These are phyloP conservation scores for Cavenderia fasciculata DNA, from an alignment of 78 protist genomes.

Conservation along the genomic window DNA sequence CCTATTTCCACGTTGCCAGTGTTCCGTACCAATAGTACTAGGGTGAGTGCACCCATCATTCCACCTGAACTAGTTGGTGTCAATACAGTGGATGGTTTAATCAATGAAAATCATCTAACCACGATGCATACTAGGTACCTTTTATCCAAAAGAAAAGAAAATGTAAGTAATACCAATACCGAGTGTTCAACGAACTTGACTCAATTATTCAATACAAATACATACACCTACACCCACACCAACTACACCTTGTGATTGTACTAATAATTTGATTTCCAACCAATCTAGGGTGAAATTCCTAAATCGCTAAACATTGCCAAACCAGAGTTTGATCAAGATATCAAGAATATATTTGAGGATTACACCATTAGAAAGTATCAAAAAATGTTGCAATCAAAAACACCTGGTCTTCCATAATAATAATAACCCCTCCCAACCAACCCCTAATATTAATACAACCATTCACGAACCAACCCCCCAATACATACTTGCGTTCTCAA, in stretches of 20 bases:
- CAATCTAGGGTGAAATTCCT: neutral
- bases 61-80: conserved; percentile 36
- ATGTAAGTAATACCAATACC: neutral
- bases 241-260: too few relatives aligned
- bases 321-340: neutral
- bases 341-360: neutral
- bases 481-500: too few relatives aligned
- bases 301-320: conserved; percentile 5
- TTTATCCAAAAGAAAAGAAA: neutral
- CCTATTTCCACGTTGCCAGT: conserved; percentile 19
- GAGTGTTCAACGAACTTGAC: too few relatives aligned
- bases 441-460: too few relatives aligned
- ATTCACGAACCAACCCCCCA: too few relatives aligned
- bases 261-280: neutral
- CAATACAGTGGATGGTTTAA: conserved; percentile 1
- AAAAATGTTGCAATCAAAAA: neutral
- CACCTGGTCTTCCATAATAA: conserved; percentile 7
- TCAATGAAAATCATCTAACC: neutral
- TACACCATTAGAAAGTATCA: neutral
- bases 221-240: too few relatives aligned
- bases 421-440: too few relatives aligned
- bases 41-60: neutral
- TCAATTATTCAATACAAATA: too few relatives aligned
- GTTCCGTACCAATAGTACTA: conserved; percentile 31
- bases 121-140: neutral